These are phyloP conservation scores for Codiaeum variegatum DNA, from an alignment of 441 rosid genomes.

Conservation along the genomic window DNA sequence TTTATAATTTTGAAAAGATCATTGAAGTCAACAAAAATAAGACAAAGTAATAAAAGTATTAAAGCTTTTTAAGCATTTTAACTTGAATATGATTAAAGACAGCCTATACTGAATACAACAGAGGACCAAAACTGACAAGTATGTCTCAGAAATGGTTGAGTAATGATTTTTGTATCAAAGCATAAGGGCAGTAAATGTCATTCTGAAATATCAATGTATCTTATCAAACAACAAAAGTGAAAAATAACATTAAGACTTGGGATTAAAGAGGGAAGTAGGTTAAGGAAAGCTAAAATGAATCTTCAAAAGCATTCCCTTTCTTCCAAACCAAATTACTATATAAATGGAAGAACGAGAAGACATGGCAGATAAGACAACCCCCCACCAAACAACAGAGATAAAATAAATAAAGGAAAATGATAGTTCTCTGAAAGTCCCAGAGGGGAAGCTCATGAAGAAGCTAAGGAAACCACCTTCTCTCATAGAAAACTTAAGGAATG, in stretches of 20 bases:
- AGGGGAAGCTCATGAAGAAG: neutral
- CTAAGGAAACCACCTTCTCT: neutral
- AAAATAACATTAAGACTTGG: neutral
- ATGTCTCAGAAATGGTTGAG: neutral
- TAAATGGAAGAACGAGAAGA: neutral
- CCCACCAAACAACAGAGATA: neutral
- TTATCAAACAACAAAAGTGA: neutral
- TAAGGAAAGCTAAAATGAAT: neutral
- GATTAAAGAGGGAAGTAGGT: neutral
- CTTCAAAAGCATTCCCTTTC: neutral
- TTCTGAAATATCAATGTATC: neutral
- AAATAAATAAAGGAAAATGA: neutral
- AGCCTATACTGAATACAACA: neutral
- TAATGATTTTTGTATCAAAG: neutral
- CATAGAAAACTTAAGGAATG: neutral
- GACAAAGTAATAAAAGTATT: neutral
- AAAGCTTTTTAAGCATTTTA: neutral
- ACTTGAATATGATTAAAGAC: neutral
- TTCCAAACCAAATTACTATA: neutral
- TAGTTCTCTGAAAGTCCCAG: neutral
- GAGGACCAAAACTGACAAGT: neutral
- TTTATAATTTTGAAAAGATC: conserved; percentile 1
- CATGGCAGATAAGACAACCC: neutral
- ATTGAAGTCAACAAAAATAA: neutral
- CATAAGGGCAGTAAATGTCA: neutral